phyloP scores from a whole-genome alignment of 2,329 filamentous ascomycete genomes.

The Xylariomycetidae sp. region DNA sequence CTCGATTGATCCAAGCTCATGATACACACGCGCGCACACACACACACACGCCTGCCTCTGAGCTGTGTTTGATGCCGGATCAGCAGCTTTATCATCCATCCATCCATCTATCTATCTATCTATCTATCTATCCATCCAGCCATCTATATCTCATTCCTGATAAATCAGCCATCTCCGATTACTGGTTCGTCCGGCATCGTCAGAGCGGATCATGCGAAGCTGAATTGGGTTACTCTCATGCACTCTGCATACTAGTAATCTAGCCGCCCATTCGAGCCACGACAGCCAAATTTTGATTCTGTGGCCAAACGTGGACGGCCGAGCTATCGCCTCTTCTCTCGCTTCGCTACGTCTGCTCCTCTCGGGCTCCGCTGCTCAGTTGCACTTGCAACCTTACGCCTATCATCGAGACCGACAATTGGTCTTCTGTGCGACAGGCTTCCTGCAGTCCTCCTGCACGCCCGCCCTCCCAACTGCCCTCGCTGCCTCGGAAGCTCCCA shows the following conservation, averaged over 20 bases:
- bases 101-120: too few species aligned
- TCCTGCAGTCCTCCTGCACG: conserved; percentile 11
- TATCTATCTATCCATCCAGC: too few species aligned
- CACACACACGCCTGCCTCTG: too few species aligned
- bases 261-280: conserved; percentile 32
- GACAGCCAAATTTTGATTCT: conserved; percentile 26
- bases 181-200: conserved; percentile 18
- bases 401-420: conserved; percentile 20
- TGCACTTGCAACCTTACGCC: conserved; percentile 18
- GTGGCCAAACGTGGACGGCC: conserved; percentile 29
- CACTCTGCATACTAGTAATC: conserved; percentile 30
- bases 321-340: conserved; percentile 20
- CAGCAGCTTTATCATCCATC: too few species aligned
- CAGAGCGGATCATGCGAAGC: conserved; percentile 25
- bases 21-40: too few species aligned
- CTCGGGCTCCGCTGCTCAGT: conserved; percentile 25
- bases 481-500: conserved; percentile 4
- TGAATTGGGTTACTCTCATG: conserved; percentile 30
- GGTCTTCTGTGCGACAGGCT: conserved; percentile 15
- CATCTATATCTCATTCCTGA: too few species aligned
- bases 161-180: too few species aligned
- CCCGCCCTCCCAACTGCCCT: conserved; percentile 14
- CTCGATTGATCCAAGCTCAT: too few species aligned
- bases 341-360: conserved; percentile 10
- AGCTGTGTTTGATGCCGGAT: too few species aligned